Base-by-base conservation (phyloP, 306 rosid species). In the Quercus mongolica region DNA sequence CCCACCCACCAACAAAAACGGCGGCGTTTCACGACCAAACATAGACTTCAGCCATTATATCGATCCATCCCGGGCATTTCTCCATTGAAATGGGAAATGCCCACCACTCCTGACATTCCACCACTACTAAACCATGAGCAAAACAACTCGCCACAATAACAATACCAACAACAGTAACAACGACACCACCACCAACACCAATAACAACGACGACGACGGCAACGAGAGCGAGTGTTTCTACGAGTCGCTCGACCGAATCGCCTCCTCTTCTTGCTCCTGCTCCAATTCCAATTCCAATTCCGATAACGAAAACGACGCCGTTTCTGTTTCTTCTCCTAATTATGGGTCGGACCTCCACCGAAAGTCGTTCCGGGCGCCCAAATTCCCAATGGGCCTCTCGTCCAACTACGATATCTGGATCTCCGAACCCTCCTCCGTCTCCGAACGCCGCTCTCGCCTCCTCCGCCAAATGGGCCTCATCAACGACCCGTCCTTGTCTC, bases 211-310 rank as follows among this genome's bases (percentile, higher is more conserved):
- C 74, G 87, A 79, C 74, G 85, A 79, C 71, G 88, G 84, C 61
- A 88, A 86, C 79, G 89, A 92, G 62, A 86, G 74, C 74, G 92
- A 91, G 76, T 83, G 88, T 83, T 95, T 93, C 85, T 91, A 90
- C 93, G 99, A 95, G 82, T 90, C 99, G 35, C 87, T 88, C 72
- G 98, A 93, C 89, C 98, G 96, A 67, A 74, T 93, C 62, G 93
- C 81, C 84, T 95, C 97, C 5, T 90, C 93, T 31, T 87, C 98
- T 5, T 90, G 97, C 76, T 95, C 99, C 0, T 92, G 98, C 74
- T 95, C 99, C 55, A 88, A 91, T 72, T 94, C 98, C 76, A 83
- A 83, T 88, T 89, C 96, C 65, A 86, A 87, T 71, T 77, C 80
- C 81, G 88, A 82, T 5, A 76, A 86, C 71, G 76, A 79, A 18